Evolutionary conservation across 2,329 filamentous ascomycete genomes (phyloP).

Genomic region (Colletotrichum eremochloae): DNA sequence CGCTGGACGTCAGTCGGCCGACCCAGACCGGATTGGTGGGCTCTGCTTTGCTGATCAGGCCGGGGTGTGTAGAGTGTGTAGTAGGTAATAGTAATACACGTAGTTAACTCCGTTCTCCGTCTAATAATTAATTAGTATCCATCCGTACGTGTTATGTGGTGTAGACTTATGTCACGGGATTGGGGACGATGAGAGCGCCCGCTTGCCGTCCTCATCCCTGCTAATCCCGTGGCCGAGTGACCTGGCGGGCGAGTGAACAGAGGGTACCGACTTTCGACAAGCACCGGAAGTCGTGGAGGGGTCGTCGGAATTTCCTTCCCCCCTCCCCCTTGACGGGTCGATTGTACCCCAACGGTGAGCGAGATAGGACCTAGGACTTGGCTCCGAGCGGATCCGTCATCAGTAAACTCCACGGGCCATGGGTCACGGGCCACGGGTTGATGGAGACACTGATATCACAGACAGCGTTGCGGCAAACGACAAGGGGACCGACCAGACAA

Average conservation of each 20-base stretch:
- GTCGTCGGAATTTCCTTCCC: not conserved
- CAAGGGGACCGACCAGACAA: not conserved
- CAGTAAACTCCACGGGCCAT: slow-evolving; percentile 31
- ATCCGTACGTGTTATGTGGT: too few relatives aligned
- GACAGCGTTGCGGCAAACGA: slow-evolving; percentile 1
- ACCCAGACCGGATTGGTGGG: slow-evolving; percentile 26
- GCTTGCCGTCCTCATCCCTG: slow-evolving; percentile 13
- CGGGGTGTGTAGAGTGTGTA: not conserved
- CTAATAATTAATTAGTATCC: too few relatives aligned
- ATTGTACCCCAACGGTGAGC: slow-evolving; percentile 9
- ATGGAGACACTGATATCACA: slow-evolving; percentile 21
- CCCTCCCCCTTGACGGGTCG: slow-evolving; percentile 2
- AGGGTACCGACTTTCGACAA: slow-evolving; percentile 12
- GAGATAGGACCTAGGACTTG: not conserved
- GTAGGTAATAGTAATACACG: not conserved
- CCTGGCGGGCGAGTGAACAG: slow-evolving; percentile 24
- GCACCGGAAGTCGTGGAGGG: slow-evolving; percentile 26
- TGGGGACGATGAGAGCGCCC: slow-evolving; percentile 25
- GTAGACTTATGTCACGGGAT: not conserved
- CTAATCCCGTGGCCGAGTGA: slow-evolving; percentile 31
- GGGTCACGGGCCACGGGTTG: slow-evolving; percentile 25
- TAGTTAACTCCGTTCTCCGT: too few relatives aligned
- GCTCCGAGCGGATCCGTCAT: slow-evolving; percentile 15
- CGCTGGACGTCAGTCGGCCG: slow-evolving; percentile 30
- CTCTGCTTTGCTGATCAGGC: slow-evolving; percentile 25